Conservation (phyloP, 192 early-diverging fungal genomes). For the Geranomyces michiganensis region DNA sequence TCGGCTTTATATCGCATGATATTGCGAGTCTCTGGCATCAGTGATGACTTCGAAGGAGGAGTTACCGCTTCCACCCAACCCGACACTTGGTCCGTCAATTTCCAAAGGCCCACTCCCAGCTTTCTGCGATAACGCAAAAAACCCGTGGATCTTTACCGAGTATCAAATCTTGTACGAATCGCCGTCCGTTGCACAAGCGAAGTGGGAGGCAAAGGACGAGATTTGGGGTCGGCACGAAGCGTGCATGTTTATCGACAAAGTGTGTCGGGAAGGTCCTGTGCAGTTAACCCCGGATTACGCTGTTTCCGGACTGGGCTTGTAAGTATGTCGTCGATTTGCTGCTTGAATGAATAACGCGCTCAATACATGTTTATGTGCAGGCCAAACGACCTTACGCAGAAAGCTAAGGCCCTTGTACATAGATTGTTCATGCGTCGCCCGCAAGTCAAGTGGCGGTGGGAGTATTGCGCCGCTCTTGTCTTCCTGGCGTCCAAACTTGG, state of each 20-base stretch:
- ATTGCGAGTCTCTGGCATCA: too few species aligned
- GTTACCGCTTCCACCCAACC: too few species aligned
- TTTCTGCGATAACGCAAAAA: conserved; percentile 4
- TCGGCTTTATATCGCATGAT: too few species aligned
- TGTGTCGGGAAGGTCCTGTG: neutral
- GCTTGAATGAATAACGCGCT: neutral
- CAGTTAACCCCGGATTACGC: neutral
- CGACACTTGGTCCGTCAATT: neutral
- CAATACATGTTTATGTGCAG: neutral
- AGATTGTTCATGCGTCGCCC: conserved; percentile 2
- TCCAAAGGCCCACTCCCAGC: conserved; percentile 12
- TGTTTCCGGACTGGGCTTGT: conserved; percentile 10
- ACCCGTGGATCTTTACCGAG: conserved; percentile 15
- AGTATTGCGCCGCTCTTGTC: conserved; percentile 7
- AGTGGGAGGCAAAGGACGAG: conserved; percentile 11
- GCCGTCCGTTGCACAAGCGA: neutral
- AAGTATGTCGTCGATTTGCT: neutral
- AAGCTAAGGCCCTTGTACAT: conserved; percentile 8
- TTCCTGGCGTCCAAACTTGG: conserved; percentile 6
- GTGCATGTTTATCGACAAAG: conserved; percentile 15
- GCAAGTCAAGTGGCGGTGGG: conserved; percentile 10
- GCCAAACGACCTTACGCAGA: neutral
- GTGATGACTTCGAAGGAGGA: too few species aligned
- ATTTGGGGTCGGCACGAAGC: conserved; percentile 7
- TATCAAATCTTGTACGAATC: conserved; percentile 11